Percentiles rank a stretch among this genome's conserved stretches.
These are phyloP conservation scores for Azolla pinnata DNA, from an alignment of 75 land plant genomes.

Conservation along the genomic window DNA sequence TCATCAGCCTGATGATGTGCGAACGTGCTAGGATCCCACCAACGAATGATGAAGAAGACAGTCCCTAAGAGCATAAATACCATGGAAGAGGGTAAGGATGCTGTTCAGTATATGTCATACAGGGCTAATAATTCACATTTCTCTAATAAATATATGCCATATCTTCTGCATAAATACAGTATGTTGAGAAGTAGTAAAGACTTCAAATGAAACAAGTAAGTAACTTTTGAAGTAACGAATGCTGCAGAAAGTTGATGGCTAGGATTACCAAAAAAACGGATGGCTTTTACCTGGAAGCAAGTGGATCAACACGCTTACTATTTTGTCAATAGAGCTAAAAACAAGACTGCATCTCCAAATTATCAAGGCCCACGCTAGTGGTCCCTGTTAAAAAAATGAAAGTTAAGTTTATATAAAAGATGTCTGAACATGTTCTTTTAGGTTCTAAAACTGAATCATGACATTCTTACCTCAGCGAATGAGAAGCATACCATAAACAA, in stretches of 20 bases:
- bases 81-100: too few species aligned
- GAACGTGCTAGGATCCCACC: constrained; percentile 76
- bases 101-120: too few species aligned
- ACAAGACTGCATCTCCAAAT: constrained; percentile 97
- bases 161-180: too few species aligned
- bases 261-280: too few species aligned
- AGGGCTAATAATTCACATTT: too few species aligned
- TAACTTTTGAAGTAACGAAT: too few species aligned
- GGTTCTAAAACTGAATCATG: not conserved
- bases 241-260: too few species aligned
- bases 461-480: constrained; percentile 72
- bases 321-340: constrained; percentile 83
- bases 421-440: not conserved
- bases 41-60: constrained; percentile 80
- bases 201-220: too few species aligned
- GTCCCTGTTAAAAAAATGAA: constrained; percentile 57
- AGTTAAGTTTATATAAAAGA: not conserved
- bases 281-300: constrained; percentile 98
- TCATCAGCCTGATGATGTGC: constrained; percentile 50
- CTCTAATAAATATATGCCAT: too few species aligned
- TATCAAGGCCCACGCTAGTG: constrained; percentile 93
- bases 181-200: too few species aligned
- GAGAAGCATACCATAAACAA: constrained; percentile 97
- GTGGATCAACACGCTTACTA: constrained; percentile 90
- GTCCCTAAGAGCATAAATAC: constrained; percentile 52